Evolutionary conservation across 352 stramenopile genomes (phyloP).

Genomic region (Globisporangium rhizosaccharum): DNA sequence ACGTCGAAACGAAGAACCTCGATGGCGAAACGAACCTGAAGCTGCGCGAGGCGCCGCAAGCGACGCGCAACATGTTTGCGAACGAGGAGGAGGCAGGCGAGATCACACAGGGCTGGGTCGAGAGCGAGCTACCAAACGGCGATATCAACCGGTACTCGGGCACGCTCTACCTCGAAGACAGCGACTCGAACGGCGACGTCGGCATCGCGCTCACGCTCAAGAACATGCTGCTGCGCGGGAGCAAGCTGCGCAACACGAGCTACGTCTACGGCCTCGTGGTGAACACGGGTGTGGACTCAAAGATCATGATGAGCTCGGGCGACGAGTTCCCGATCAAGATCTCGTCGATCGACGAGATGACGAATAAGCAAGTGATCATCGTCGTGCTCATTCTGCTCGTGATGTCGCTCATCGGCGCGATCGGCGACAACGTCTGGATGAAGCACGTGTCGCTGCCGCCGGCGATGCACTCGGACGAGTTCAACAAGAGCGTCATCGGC

Average conservation of each 20-base stretch:
- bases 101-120: slow-evolving; percentile 60
- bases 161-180: slow-evolving; percentile 58
- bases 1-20: slow-evolving; percentile 88
- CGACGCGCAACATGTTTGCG: slow-evolving; percentile 59
- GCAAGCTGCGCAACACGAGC: slow-evolving; percentile 88
- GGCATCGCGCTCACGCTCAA: slow-evolving; percentile 67
- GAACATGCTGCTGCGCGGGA: slow-evolving; percentile 89
- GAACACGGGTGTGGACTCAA: slow-evolving; percentile 90
- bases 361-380: slow-evolving; percentile 80
- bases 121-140: slow-evolving; percentile 75
- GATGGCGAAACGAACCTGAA: slow-evolving; percentile 88
- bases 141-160: slow-evolving; percentile 81
- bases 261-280: slow-evolving; percentile 88
- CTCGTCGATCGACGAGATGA: slow-evolving; percentile 83
- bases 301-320: slow-evolving; percentile 90
- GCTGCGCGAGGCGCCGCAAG: slow-evolving; percentile 57
- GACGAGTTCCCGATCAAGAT: slow-evolving; percentile 82
- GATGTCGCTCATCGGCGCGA: slow-evolving; percentile 67
- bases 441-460: slow-evolving; percentile 25
- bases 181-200: slow-evolving; percentile 32
- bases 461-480: slow-evolving; percentile 15
- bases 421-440: slow-evolving; percentile 56
- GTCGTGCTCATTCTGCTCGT: slow-evolving; percentile 64
- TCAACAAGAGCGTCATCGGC: slow-evolving; percentile 41
- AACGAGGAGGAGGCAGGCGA: slow-evolving; percentile 63